Base-by-base conservation (phyloP, 2,329 filamentous ascomycete species). In the Acarospora socialis region DNA sequence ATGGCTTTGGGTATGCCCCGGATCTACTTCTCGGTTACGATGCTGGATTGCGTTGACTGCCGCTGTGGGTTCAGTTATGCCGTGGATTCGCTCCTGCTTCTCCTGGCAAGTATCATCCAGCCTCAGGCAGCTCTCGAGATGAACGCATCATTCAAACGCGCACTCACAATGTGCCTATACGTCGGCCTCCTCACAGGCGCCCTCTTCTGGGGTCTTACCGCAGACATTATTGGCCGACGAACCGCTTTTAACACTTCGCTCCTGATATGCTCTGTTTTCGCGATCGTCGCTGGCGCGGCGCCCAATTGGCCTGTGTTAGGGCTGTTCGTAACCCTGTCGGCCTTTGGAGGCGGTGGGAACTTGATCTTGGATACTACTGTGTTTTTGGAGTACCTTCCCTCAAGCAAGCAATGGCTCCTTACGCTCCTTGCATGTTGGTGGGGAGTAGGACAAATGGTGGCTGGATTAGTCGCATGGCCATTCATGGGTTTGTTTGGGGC, bases 181-280 rank as follows among this genome's bases (percentile, higher is more conserved):
- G 47, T 56, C 8, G 59, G 58, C 14, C 48, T 63, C 39, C 45
- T 62, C 4, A 44, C 55, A 1, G 59, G 59, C 8, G 58, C 58
- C 10, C 48, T 79, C 16, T 79, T 80, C 53, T 81, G 76, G 75
- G 76, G 76, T 2, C 52, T 77, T 18, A 63, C 63, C 3, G 74
- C 73, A 14, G 77, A 81, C 45, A 63, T 81, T 20, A 73, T 81
- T 38, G 77, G 76, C 4, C 63, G 77, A 25, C 68, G 69, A 39
- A 70, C 69, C 41, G 76, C 77, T 4, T 82, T 81, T 56, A 81
- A 81, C 44, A 54, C 70, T 14, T 73, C 70, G 2, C 58, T 81
- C 7, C 64, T 80, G 43, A 59, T 79, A 35, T 74, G 68, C 45
- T 67, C 70, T 3, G 48, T 70, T 4, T 73, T 75, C 29, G 66